Conservation (phyloP, 768 basidiomycete species). For the Lyophyllum semitale region DNA sequence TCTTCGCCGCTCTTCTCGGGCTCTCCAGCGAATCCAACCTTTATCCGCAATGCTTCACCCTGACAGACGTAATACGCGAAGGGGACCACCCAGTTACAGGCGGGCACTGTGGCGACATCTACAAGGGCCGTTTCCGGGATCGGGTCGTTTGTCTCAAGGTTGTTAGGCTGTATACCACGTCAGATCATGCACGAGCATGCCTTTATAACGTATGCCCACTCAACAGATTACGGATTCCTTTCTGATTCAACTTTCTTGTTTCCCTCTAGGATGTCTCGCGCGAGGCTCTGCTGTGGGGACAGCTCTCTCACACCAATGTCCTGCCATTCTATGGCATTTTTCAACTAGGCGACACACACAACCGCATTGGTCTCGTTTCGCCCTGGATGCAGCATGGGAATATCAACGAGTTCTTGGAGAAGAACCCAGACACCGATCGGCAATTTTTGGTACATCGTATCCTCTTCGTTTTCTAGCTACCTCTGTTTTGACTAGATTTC, state of each 20-base stretch:
- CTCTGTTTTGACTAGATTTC: conserved; percentile 4
- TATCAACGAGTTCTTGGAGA: too few relatives aligned
- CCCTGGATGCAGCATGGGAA: conserved; percentile 42
- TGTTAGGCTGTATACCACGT: conserved; percentile 23
- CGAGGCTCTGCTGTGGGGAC: conserved; percentile 19
- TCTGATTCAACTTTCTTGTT: conserved; percentile 16
- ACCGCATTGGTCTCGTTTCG: conserved; percentile 35
- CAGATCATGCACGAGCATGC: conserved; percentile 13
- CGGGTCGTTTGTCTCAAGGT: conserved; percentile 27
- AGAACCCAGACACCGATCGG: conserved; percentile 18
- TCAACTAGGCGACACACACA: conserved; percentile 22
- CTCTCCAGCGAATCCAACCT: conserved; percentile 26
- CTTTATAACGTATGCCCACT: conserved; percentile 28
- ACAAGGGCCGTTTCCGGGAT: conserved; percentile 19
- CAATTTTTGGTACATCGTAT: conserved; percentile 5
- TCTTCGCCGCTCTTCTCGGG: conserved; percentile 21
- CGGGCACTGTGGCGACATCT: conserved; percentile 31
- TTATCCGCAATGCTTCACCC: conserved; percentile 29
- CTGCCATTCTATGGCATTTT: conserved; percentile 40
- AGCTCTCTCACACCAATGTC: conserved; percentile 22
- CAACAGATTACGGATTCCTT: not conserved
- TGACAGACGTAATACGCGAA: conserved; percentile 8
- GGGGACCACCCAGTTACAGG: conserved; percentile 10
- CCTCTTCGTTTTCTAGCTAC: conserved; percentile 16
- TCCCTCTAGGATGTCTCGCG: conserved; percentile 18